Evolutionary conservation across 441 rosid genomes (phyloP).

Genomic region (Syzygium syzygioides): DNA sequence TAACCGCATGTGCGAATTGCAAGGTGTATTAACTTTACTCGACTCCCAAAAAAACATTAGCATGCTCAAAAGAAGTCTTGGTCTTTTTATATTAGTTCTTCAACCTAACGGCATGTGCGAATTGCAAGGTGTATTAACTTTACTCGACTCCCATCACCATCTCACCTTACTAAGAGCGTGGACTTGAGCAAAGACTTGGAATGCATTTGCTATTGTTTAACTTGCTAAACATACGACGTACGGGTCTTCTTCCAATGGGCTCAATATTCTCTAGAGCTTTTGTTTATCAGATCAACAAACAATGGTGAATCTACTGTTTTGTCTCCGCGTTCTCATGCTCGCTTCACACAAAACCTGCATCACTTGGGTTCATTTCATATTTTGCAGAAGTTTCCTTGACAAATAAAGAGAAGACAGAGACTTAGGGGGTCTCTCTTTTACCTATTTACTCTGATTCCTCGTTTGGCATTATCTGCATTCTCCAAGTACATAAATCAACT

Average conservation of each 20-base stretch:
- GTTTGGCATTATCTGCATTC: background rate
- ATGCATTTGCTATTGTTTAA: too few species aligned
- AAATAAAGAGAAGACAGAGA: background rate
- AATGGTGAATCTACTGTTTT: background rate
- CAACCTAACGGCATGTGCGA: too few species aligned
- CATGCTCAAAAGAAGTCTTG: background rate
- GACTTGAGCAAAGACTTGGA: background rate
- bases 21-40: background rate
- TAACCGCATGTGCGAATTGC: too few species aligned
- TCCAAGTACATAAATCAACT: background rate
- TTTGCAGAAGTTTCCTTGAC: background rate
- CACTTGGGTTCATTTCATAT: background rate
- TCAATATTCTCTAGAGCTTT: background rate
- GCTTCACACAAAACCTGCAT: background rate
- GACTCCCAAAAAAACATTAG: background rate
- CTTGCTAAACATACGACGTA: background rate
- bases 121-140: background rate
- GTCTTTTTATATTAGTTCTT: background rate
- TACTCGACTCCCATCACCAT: background rate
- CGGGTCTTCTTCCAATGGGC: rapidly evolving
- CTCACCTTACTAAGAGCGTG: background rate
- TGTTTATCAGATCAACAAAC: background rate
- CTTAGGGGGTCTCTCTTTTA: background rate
- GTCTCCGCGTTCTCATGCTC: background rate
- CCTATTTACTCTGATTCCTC: background rate